Base-by-base conservation (phyloP, 1,284 basidiomycete species). In the Boletus calvinii region DNA sequence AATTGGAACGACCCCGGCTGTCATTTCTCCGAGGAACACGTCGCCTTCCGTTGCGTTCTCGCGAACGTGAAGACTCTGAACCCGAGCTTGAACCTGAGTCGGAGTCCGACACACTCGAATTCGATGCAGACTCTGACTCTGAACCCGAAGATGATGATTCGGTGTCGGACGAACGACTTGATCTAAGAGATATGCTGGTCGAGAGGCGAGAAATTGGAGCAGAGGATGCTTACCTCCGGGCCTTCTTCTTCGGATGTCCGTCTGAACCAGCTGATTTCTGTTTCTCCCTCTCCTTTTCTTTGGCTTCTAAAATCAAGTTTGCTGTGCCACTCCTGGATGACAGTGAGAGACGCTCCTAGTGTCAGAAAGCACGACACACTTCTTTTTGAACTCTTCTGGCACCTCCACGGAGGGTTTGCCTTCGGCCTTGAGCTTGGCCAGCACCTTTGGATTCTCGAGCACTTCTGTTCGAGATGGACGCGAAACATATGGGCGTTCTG, bases 381-480 rank as follows among this genome's bases (percentile, higher is more conserved):
- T 86, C 58, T 71, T 80, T 74, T 83, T 89, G 69, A 91, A 90
- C 66, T 91, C 89, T 55, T 90, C 88, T 6, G 89, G 88, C 11
- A 90, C 81, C 59, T 89, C 87, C 0, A 86, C 80, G 7, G 81
- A 82, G 6, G 88, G 86, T 54, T 84, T 83, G 12, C 83, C 83
- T 1, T 81, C 80, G 1, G 75, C 72, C 66, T 82, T 86, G 38
- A 86, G 67, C 64, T 88, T 88, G 10, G 83, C 77, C 7, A 86
- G 69, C 2, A 80, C 47, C 17, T 69, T 74, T 3, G 88, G 87
- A 48, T 90, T 89, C 63, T 90, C 86, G 20, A 92, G 77, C 64
- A 84, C 79, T 61, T 88, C 77, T 3, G 88, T 90, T 42, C 89
- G 79, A 38, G 88, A 90, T 2, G 89, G 89, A 9, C 89, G 78